Evolutionary conservation across 2,329 filamentous ascomycete species (phyloP), one percentile per base, ranked within the genome.

Genomic region (Penicillium sumatraense): DNA sequence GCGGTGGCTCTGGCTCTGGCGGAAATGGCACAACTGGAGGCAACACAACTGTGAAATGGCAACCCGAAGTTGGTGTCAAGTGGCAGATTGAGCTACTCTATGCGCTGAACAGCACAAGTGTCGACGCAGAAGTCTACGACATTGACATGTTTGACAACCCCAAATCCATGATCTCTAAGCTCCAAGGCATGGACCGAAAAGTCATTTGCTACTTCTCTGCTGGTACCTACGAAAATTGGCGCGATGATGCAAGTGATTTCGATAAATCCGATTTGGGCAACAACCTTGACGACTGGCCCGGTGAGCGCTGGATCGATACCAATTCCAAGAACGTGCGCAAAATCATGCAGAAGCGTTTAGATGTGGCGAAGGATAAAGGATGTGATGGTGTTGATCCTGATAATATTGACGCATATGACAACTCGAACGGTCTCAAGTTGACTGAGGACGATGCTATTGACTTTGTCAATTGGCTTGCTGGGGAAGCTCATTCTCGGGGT

Each of bases 191-290:
- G 24, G 82, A 80, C 8, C 83, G 83, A 66, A 85, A 83, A 58
- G 83, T 90, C 51, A 86, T 91, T 55, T 91, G 89, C 76, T 91
- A 91, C 73, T 91, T 91, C 75, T 88, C 85, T 49, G 87, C 86
- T 0, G 89, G 89, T 1, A 87, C 84, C 7, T 89, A 82, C 63
- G 89, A 91, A 71, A 68, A 84, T 49, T 84, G 81, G 75, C 80
- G 88, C 3, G 72, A 79, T 1, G 89, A 91, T 67, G 78, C 80
- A 16, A 67, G 66, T 26, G 63, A 82, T 5, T 90, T 90, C 66
- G 66, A 74, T 7, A 58, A 76, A 1, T 68, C 72, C 0, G 88
- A 90, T 60, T 68, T 86, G 38, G 88, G 88, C 18, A 78, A 80
- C 3, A 71, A 72, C 5, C 73, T 91, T 5, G 78, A 84, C 10